Conservation (phyloP, 345 rosid genomes). For the Sapria himalayana region DNA sequence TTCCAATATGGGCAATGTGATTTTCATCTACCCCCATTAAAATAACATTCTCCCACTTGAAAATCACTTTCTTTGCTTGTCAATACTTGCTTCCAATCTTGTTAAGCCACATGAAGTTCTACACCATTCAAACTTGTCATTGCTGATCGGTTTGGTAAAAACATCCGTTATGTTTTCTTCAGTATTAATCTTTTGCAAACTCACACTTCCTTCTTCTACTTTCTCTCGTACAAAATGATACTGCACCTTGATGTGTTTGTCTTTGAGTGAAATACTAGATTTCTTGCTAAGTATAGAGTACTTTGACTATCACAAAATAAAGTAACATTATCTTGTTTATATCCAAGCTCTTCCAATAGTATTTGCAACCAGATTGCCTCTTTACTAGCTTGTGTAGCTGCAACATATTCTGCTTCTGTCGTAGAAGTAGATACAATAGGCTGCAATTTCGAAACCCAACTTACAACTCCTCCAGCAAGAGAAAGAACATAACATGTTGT, state of each 20-base stretch:
- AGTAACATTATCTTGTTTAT: background rate
- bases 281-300: background rate
- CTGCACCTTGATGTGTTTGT: conserved; percentile 3
- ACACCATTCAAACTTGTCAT: too few species aligned
- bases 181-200: background rate
- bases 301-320: conserved; percentile 1
- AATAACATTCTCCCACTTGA: too few species aligned
- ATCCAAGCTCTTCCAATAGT: background rate
- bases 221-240: background rate
- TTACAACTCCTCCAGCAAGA: background rate
- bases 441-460: conserved; percentile 6
- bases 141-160: background rate
- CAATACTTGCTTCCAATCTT: too few species aligned
- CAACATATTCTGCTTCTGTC: background rate
- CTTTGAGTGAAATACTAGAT: background rate
- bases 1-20: too few species aligned
- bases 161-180: background rate
- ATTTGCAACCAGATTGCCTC: conserved; percentile 9
- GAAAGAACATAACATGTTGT: conserved; percentile 6
- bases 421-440: background rate
- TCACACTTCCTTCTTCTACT: background rate
- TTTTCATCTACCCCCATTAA: too few species aligned
- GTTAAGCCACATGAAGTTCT: too few species aligned
- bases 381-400: background rate
- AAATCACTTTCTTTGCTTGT: too few species aligned